A percentile compares a stretch with the other conserved stretches of the same genome.
Evolutionary conservation across 2,329 filamentous ascomycete species (phyloP).

Genomic region (Didymella lethalis): DNA sequence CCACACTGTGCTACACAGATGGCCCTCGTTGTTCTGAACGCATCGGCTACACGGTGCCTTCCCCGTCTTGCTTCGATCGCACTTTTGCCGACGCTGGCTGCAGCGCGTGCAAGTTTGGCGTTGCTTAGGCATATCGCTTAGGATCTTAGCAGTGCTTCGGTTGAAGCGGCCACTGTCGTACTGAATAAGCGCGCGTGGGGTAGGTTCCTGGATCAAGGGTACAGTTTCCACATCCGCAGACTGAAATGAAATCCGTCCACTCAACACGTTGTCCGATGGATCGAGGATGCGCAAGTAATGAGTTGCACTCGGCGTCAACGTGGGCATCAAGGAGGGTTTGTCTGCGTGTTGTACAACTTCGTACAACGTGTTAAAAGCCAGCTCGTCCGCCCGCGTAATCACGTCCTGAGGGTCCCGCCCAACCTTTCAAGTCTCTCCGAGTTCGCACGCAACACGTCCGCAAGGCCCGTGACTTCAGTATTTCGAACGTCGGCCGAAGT

Average conservation of each 20-base stretch:
- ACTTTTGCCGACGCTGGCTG: slow-evolving; percentile 43
- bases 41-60: slow-evolving; percentile 39
- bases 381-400: slow-evolving; percentile 4
- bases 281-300: slow-evolving; percentile 3
- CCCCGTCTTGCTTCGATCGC: slow-evolving; percentile 34
- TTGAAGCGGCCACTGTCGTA: slow-evolving; percentile 6
- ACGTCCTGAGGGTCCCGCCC: slow-evolving; percentile 5
- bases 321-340: slow-evolving; percentile 1
- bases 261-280: slow-evolving; percentile 16
- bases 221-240: slow-evolving; percentile 6
- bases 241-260: slow-evolving; percentile 4
- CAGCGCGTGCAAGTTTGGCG: slow-evolving; percentile 46
- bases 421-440: background rate
- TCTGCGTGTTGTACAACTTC: slow-evolving; percentile 5
- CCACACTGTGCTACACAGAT: slow-evolving; percentile 47
- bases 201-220: slow-evolving; percentile 1
- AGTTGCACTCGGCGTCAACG: slow-evolving; percentile 1
- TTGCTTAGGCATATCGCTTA: slow-evolving; percentile 41
- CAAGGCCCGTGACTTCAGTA: background rate
- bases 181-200: background rate
- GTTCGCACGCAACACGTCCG: slow-evolving; percentile 6
- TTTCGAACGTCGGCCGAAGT: slow-evolving; percentile 7
- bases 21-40: slow-evolving; percentile 42
- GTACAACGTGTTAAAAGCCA: background rate
- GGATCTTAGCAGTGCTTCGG: slow-evolving; percentile 3